A percentile compares a stretch with the other conserved stretches of the same genome.
Conservation (phyloP, 805 yeast genomes). For the Wickerhamiella vanderwaltii region DNA sequence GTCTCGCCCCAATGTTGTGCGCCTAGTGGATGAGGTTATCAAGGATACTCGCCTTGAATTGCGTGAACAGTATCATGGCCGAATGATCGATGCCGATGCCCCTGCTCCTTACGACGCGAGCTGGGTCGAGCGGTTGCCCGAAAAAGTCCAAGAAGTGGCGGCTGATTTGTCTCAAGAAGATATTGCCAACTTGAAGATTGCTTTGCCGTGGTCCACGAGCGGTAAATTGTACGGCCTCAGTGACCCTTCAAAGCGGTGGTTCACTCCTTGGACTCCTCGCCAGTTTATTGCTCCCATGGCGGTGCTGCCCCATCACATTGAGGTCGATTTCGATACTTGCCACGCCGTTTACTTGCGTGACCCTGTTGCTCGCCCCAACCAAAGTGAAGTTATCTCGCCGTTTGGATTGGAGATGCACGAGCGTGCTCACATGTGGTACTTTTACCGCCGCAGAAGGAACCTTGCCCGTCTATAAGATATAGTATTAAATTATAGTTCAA, state of each 20-base stretch:
- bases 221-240: conserved; percentile 64
- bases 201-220: conserved; percentile 33
- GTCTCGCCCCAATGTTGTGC: conserved; percentile 22
- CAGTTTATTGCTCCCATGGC: conserved; percentile 89
- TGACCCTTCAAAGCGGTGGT: conserved; percentile 66
- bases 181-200: conserved; percentile 32
- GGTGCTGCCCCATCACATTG: conserved; percentile 81
- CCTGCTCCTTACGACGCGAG: conserved; percentile 35
- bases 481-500: too few species aligned
- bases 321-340: conserved; percentile 79
- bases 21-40: conserved; percentile 23
- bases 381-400: conserved; percentile 90
- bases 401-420: conserved; percentile 71
- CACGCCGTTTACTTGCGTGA: conserved; percentile 95
- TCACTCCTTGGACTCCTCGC: conserved; percentile 95
- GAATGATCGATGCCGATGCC: conserved; percentile 17
- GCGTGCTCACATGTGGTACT: conserved; percentile 88
- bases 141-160: conserved; percentile 34
- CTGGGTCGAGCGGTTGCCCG: conserved; percentile 40
- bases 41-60: conserved; percentile 19
- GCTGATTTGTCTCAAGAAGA: conserved; percentile 39
- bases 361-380: conserved; percentile 95
- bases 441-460: conserved; percentile 27
- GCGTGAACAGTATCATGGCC: conserved; percentile 19
- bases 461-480: too few species aligned